These are phyloP conservation scores for Zygosaccharomyces gambellarensis DNA, from an alignment of 805 yeast species.

Conservation along the genomic window DNA sequence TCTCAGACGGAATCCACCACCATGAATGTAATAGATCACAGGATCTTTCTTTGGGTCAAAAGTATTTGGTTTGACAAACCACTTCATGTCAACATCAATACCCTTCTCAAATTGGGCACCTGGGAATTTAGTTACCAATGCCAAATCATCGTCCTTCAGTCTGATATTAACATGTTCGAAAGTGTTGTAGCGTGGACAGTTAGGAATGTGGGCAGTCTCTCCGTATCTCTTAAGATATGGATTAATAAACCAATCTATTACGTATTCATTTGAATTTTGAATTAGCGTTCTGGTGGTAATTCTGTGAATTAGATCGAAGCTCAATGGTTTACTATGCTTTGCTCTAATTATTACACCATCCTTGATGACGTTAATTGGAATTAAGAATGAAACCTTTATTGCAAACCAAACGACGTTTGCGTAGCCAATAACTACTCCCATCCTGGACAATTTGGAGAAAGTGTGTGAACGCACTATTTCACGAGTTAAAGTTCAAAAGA, in stretches of 20 bases:
- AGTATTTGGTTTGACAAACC: conserved; percentile 13
- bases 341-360: neutral
- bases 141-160: conserved; percentile 1
- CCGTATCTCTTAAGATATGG: neutral
- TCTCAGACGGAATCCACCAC: conserved; percentile 28
- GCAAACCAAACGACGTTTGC: neutral
- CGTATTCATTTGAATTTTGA: conserved; percentile 2
- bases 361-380: conserved; percentile 1
- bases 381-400: neutral
- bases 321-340: neutral
- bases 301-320: conserved; percentile 6
- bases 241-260: neutral
- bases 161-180: neutral
- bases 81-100: conserved; percentile 1
- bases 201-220: neutral
- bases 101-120: neutral
- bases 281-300: conserved; percentile 17
- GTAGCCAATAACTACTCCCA: neutral
- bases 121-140: neutral
- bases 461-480: neutral
- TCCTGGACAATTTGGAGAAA: neutral
- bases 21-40: conserved; percentile 22
- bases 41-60: conserved; percentile 19
- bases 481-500: too few species aligned
- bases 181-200: neutral